These are phyloP conservation scores for Onygena corvina DNA, from an alignment of 2,329 filamentous ascomycete species.

Conservation along the genomic window DNA sequence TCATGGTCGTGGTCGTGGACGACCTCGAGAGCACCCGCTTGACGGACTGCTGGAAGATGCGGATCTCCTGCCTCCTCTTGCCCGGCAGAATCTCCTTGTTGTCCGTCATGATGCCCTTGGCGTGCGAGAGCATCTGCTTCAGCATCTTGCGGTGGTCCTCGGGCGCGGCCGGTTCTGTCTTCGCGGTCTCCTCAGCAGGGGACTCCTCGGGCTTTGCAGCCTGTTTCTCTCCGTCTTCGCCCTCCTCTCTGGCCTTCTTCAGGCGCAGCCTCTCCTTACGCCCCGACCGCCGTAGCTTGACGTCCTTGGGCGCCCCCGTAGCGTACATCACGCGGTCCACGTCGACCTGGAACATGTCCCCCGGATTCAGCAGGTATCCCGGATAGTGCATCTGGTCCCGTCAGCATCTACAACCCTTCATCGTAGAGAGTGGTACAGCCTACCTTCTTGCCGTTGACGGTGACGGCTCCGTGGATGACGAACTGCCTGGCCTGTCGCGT, in stretches of 20 bases:
- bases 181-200: slow-evolving; percentile 20
- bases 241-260: slow-evolving; percentile 13
- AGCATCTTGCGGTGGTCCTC: slow-evolving; percentile 37
- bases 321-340: slow-evolving; percentile 77
- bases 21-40: slow-evolving; percentile 48
- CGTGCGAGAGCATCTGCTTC: slow-evolving; percentile 43
- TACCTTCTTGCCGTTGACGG: slow-evolving; percentile 92
- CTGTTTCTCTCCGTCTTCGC: slow-evolving; percentile 17
- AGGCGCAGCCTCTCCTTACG: slow-evolving; percentile 20
- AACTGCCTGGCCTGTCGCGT: slow-evolving; percentile 87
- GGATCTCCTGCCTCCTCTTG: slow-evolving; percentile 63
- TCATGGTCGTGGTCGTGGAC: slow-evolving; percentile 32
- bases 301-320: slow-evolving; percentile 61
- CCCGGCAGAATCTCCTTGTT: slow-evolving; percentile 46
- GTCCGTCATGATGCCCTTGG: slow-evolving; percentile 48
- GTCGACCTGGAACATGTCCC: slow-evolving; percentile 96
- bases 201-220: slow-evolving; percentile 20
- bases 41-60: slow-evolving; percentile 56
- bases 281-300: slow-evolving; percentile 28
- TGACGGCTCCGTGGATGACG: slow-evolving; percentile 82
- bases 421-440: not conserved
- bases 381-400: slow-evolving; percentile 70
- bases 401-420: not conserved
- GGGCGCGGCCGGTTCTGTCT: slow-evolving; percentile 17
- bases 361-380: slow-evolving; percentile 87